These are phyloP conservation scores for Adansonia digitata DNA, from an alignment of 345 rosid species.

Conservation along the genomic window DNA sequence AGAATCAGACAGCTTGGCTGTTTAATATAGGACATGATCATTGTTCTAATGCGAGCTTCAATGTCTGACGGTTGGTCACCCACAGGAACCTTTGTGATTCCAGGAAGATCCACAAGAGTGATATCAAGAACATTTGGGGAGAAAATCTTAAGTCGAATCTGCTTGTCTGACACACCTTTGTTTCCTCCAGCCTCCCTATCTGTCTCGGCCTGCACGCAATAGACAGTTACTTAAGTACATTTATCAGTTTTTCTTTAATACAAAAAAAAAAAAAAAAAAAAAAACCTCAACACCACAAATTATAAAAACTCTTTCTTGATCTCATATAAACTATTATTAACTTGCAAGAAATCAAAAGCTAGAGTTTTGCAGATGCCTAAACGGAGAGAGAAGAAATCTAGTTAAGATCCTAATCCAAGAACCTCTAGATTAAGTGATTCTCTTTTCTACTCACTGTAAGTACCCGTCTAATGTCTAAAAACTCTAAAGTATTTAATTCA, in stretches of 20 bases:
- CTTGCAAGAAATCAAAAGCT: not conserved
- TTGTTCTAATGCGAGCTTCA: slow-evolving; percentile 88
- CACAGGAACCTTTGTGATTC: slow-evolving; percentile 90
- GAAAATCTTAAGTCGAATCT: slow-evolving; percentile 75
- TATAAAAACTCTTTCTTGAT: not conserved
- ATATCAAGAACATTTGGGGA: slow-evolving; percentile 94
- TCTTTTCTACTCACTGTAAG: not conserved
- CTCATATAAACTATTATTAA: not conserved
- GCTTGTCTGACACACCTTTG: slow-evolving; percentile 89
- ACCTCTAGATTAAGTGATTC: not conserved
- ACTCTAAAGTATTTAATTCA: not conserved
- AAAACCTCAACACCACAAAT: not conserved
- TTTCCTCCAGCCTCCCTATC: slow-evolving; percentile 75
- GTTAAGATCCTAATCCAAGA: not conserved
- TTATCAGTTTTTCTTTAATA: no score
- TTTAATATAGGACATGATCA: slow-evolving; percentile 91
- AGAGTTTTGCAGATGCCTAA: not conserved
- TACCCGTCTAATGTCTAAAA: not conserved
- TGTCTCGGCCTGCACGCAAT: slow-evolving; percentile 63
- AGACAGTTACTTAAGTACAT: not conserved
- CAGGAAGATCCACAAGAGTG: slow-evolving; percentile 91
- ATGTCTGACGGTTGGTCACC: slow-evolving; percentile 95
- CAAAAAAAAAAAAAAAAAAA: no score
- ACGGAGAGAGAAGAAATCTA: not conserved
- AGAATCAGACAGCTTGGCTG: slow-evolving; percentile 74